Conservation (phyloP, 495 filamentous ascomycete species). For the Rusavskia elegans region DNA sequence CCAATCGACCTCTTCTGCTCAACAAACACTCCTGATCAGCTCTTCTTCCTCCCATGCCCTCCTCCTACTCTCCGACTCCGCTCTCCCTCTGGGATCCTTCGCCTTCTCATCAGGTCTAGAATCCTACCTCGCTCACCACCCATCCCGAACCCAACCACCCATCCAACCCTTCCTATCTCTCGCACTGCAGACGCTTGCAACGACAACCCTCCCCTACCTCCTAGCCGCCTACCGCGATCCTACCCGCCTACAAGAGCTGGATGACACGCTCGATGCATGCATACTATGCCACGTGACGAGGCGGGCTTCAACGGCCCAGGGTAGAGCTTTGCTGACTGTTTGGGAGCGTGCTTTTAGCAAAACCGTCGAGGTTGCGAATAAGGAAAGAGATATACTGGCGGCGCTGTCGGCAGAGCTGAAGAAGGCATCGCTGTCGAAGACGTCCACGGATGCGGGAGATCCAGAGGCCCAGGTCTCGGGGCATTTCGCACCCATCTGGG, state of each 20-base stretch:
- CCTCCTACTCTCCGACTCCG: conserved; percentile 86
- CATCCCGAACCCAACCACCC: conserved; percentile 18
- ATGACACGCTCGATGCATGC: conserved; percentile 75
- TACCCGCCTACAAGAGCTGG: conserved; percentile 37
- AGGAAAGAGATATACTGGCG: conserved; percentile 11
- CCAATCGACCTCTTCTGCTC: conserved; percentile 6
- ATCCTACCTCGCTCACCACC: conserved; percentile 76
- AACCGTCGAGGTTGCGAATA: background rate
- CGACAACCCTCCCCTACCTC: conserved; percentile 71
- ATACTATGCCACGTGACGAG: conserved; percentile 77
- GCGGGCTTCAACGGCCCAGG: conserved; percentile 70
- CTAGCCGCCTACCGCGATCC: conserved; percentile 59
- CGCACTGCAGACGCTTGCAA: conserved; percentile 39
- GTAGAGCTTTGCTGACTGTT: conserved; percentile 69
- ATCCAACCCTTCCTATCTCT: conserved; percentile 15
- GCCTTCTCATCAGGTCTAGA: conserved; percentile 91
- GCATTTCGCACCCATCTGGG: conserved; percentile 73
- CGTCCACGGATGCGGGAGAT: background rate
- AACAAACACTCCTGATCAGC: background rate
- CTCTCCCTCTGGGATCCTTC: conserved; percentile 89
- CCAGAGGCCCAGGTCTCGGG: conserved; percentile 25
- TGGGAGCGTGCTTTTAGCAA: conserved; percentile 62
- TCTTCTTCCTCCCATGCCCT: conserved; percentile 48
- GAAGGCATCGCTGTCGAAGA: conserved; percentile 13
- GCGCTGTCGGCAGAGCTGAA: conserved; percentile 22